Evolutionary conservation across 1,284 basidiomycete species (phyloP).

Genomic region (Porogramme epimiltina): DNA sequence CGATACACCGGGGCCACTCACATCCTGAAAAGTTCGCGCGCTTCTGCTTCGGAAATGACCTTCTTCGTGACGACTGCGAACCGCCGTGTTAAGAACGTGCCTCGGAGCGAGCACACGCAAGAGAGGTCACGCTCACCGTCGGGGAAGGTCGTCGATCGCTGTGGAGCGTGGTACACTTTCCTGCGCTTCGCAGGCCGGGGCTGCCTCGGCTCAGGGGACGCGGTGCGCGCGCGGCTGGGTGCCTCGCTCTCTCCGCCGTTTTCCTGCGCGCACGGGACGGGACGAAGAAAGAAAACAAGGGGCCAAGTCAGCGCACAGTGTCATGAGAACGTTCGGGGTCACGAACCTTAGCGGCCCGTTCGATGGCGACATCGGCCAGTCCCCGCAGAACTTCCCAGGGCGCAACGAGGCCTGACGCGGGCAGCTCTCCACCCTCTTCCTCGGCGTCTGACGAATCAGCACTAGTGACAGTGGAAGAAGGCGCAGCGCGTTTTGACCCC

Average conservation of each 20-base stretch:
- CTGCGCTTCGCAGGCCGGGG: conserved; percentile 69
- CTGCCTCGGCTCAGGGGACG: conserved; percentile 63
- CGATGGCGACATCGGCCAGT: conserved; percentile 77
- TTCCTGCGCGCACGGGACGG: conserved; percentile 48
- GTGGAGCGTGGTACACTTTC: conserved; percentile 61
- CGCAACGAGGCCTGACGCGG: conserved; percentile 77
- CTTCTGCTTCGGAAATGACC: conserved; percentile 78
- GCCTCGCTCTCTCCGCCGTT: conserved; percentile 75
- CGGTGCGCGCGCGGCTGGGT: conserved; percentile 70
- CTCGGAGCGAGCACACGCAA: neutral
- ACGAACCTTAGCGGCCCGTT: conserved; percentile 71
- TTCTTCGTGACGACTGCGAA: conserved; percentile 75
- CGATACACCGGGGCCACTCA: conserved; percentile 38
- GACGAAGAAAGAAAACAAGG: neutral
- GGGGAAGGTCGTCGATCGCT: conserved; percentile 57
- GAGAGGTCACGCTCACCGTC: conserved; percentile 51
- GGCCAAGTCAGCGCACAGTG: conserved; percentile 10
- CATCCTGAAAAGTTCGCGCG: conserved; percentile 83
- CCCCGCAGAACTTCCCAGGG: conserved; percentile 83
- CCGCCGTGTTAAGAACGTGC: conserved; percentile 9
- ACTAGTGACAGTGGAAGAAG: conserved; percentile 67
- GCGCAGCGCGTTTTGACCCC: conserved; percentile 58
- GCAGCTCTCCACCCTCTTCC: conserved; percentile 74
- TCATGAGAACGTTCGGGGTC: conserved; percentile 10
- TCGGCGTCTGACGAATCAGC: conserved; percentile 78